These are phyloP conservation scores for Dentipellis fragilis DNA, from an alignment of 768 basidiomycete species.

Conservation along the genomic window DNA sequence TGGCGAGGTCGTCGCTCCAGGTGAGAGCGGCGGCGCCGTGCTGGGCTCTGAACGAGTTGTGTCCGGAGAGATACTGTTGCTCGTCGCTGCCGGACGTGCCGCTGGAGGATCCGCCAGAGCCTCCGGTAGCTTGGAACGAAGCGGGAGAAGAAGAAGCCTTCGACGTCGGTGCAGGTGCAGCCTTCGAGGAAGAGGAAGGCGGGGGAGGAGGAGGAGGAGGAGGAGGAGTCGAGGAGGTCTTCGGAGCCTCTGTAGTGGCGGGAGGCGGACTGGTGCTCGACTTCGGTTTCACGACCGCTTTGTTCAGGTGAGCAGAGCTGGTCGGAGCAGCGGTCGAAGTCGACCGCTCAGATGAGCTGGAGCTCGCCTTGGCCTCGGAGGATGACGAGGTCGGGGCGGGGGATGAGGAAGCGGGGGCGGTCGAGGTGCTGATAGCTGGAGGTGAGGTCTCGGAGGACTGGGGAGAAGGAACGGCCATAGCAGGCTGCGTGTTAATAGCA, in stretches of 20 bases:
- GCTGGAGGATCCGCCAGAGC: background rate
- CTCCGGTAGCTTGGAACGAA: conserved; percentile 5
- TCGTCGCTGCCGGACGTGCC: conserved; percentile 27
- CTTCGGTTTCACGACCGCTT: background rate
- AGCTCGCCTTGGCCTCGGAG: conserved; percentile 1
- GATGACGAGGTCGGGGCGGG: conserved; percentile 1
- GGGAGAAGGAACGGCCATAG: background rate
- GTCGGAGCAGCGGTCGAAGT: conserved; percentile 16
- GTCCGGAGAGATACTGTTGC: conserved; percentile 41
- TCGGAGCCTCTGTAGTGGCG: conserved; percentile 11
- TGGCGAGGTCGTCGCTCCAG: conserved; percentile 53
- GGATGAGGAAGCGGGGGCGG: conserved; percentile 1
- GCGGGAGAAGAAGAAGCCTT: conserved; percentile 7
- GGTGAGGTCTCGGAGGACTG: background rate
- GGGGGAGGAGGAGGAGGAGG: conserved; percentile 5
- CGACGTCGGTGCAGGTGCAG: conserved; percentile 1
- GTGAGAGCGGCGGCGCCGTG: conserved; percentile 56
- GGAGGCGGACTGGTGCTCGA: conserved; percentile 8
- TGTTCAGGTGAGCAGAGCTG: conserved; percentile 6
- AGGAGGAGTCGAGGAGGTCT: conserved; percentile 2
- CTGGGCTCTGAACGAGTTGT: conserved; percentile 52
- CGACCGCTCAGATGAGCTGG: conserved; percentile 9
- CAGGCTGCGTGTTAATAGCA: background rate
- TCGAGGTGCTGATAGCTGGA: background rate
- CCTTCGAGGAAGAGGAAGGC: background rate